These are phyloP conservation scores for Blastobotrys chiropterorum DNA, from an alignment of 805 yeast species.

Conservation along the genomic window DNA sequence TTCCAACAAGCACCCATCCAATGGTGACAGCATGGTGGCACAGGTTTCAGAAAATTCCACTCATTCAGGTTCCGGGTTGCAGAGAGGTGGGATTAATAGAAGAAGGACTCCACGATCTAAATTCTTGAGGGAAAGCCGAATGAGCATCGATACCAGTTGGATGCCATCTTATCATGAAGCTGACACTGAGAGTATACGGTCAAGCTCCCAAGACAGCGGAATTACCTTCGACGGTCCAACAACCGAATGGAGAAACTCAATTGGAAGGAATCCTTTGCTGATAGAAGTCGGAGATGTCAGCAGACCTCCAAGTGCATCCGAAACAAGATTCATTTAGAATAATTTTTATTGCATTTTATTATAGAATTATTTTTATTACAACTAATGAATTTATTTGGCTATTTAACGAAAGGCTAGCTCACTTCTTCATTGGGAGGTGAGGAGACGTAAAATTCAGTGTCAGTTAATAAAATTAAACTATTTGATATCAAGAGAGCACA, in stretches of 20 bases:
- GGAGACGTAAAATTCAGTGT: no score
- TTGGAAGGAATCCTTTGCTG: constrained; percentile 2
- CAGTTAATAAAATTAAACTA: no score
- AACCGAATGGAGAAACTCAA: not conserved
- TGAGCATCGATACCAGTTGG: not conserved
- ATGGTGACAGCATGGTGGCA: not conserved
- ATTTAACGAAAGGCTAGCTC: no score
- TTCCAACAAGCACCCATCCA: not conserved
- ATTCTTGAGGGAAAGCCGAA: not conserved
- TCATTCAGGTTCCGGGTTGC: not conserved
- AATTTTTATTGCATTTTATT: not conserved
- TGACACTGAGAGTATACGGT: not conserved
- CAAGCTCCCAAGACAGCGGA: not conserved
- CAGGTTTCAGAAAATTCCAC: constrained; percentile 1
- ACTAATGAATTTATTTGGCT: not conserved
- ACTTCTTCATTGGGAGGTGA: no score
- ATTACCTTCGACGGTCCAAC: not conserved
- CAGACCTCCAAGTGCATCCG: constrained; percentile 2
- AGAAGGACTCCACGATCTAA: constrained; percentile 11
- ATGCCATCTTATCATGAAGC: not conserved
- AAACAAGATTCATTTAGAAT: not conserved
- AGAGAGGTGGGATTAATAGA: constrained; percentile 14
- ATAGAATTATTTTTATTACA: not conserved
- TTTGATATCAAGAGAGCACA: not conserved
- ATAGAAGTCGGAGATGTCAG: constrained; percentile 4